phyloP scores from a whole-genome alignment of 208 protist species.

The Leishmania braziliensis region DNA sequence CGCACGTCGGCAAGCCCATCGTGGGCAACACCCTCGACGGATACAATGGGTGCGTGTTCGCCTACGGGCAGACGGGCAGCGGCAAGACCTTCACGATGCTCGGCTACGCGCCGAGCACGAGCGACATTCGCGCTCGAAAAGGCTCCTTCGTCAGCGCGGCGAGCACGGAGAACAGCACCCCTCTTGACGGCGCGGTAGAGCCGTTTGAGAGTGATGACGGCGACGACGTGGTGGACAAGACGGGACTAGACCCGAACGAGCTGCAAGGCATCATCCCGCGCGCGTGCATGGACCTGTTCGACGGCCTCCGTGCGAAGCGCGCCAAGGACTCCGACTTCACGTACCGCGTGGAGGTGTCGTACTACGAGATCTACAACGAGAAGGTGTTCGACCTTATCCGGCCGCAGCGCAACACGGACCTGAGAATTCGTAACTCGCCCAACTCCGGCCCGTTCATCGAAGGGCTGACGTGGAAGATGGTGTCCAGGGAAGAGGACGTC shows the following conservation, averaged over 20 bases:
- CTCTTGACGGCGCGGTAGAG: not conserved
- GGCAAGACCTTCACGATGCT: slow-evolving; percentile 96
- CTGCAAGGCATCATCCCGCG: slow-evolving; percentile 87
- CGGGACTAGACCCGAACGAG: slow-evolving; percentile 54
- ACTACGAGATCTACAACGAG: slow-evolving; percentile 94
- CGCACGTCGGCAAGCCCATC: slow-evolving; percentile 70
- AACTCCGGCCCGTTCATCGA: slow-evolving; percentile 78
- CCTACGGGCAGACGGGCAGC: slow-evolving; percentile 89
- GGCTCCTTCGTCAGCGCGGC: not conserved
- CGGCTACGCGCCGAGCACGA: slow-evolving; percentile 63
- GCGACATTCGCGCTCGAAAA: slow-evolving; percentile 23
- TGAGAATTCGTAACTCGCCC: slow-evolving; percentile 75
- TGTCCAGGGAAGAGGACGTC: slow-evolving; percentile 70
- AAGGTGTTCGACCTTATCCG: slow-evolving; percentile 84
- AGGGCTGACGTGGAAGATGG: slow-evolving; percentile 55
- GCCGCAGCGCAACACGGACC: slow-evolving; percentile 41
- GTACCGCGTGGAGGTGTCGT: slow-evolving; percentile 74
- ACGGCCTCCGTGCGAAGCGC: slow-evolving; percentile 47
- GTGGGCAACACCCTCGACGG: slow-evolving; percentile 82
- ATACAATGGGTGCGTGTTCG: slow-evolving; percentile 90
- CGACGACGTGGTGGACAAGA: slow-evolving; percentile 50
- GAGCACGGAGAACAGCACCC: not conserved
- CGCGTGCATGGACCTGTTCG: slow-evolving; percentile 70
- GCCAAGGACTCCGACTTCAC: slow-evolving; percentile 66
- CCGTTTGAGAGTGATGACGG: slow-evolving; percentile 33